Percentiles rank a stretch among this genome's conserved stretches.
phyloP scores from a whole-genome alignment of 1,284 basidiomycete genomes.

The Entoloma clypeatum region DNA sequence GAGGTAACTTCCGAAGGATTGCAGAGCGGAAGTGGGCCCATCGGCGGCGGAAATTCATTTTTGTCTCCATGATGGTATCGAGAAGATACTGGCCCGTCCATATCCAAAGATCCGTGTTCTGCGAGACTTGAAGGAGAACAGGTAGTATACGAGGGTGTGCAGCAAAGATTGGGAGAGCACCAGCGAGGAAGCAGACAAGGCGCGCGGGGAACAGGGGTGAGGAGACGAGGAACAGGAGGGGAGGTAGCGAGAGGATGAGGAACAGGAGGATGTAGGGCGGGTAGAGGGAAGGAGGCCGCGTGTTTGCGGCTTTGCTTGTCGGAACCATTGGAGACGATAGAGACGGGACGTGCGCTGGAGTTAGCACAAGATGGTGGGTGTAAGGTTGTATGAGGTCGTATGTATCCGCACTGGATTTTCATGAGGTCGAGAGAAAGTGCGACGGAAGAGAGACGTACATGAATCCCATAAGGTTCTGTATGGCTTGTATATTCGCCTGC shows the following conservation, averaged over 20 bases:
- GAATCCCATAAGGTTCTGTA: slow-evolving; percentile 79
- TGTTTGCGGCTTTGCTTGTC: slow-evolving; percentile 22
- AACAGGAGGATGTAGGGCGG: slow-evolving; percentile 50
- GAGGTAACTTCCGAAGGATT: neutral
- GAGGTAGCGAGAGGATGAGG: slow-evolving; percentile 39
- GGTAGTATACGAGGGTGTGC: slow-evolving; percentile 48
- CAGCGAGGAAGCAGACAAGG: slow-evolving; percentile 49
- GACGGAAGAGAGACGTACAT: slow-evolving; percentile 40
- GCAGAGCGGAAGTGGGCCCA: no score
- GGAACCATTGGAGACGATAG: slow-evolving; percentile 11
- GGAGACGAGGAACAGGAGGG: slow-evolving; percentile 44
- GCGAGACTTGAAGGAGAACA: slow-evolving; percentile 19
- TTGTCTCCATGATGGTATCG: neutral
- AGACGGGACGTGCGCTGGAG: slow-evolving; percentile 26
- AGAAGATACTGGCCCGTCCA: neutral
- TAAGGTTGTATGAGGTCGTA: slow-evolving; percentile 36
- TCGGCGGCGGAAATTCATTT: neutral
- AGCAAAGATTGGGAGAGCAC: slow-evolving; percentile 48
- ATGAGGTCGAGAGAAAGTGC: slow-evolving; percentile 3
- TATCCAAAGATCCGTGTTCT: neutral
- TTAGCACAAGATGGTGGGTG: slow-evolving; percentile 29
- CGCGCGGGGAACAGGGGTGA: slow-evolving; percentile 60
- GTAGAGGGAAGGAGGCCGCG: slow-evolving; percentile 40
- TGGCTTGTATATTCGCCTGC: slow-evolving; percentile 74
- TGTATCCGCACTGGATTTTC: slow-evolving; percentile 41